Percentiles rank a stretch among this genome's conserved stretches.
Evolutionary conservation across 768 basidiomycete genomes (phyloP).

Genomic region (Exidia glandulosa): DNA sequence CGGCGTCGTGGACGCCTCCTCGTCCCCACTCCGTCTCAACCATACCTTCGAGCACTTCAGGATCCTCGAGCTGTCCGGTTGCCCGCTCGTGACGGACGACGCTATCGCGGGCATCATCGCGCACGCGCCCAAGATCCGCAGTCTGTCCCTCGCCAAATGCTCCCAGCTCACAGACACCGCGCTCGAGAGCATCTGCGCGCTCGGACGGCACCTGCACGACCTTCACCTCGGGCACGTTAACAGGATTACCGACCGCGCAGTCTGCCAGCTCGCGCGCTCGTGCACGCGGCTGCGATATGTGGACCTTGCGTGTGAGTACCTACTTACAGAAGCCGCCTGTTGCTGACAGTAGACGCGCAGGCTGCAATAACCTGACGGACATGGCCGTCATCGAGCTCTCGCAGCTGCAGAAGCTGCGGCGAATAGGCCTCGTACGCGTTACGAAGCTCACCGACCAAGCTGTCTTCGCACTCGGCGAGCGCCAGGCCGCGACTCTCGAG

Average conservation of each 20-base stretch:
- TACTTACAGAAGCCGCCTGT: slow-evolving; percentile 2
- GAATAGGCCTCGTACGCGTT: slow-evolving; percentile 91
- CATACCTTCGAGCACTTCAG: slow-evolving; percentile 74
- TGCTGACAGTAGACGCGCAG: slow-evolving; percentile 27
- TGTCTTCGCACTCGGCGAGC: slow-evolving; percentile 76
- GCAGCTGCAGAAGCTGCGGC: slow-evolving; percentile 75
- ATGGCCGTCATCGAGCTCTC: slow-evolving; percentile 90
- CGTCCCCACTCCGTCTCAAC: slow-evolving; percentile 48
- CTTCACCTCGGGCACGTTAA: slow-evolving; percentile 86
- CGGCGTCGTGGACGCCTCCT: slow-evolving; percentile 33
- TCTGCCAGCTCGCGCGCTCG: slow-evolving; percentile 68
- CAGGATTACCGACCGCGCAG: slow-evolving; percentile 82
- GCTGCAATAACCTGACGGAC: slow-evolving; percentile 81
- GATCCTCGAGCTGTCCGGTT: slow-evolving; percentile 87
- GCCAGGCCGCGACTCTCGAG: slow-evolving; percentile 75
- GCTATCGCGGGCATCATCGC: slow-evolving; percentile 75
- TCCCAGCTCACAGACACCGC: slow-evolving; percentile 64
- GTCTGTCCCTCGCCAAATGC: slow-evolving; percentile 82
- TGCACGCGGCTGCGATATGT: slow-evolving; percentile 91
- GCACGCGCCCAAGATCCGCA: slow-evolving; percentile 75
- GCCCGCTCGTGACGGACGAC: slow-evolving; percentile 65
- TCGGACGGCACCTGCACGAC: slow-evolving; percentile 91
- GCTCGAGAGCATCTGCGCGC: slow-evolving; percentile 70
- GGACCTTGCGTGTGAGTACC: slow-evolving; percentile 81
- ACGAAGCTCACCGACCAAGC: slow-evolving; percentile 89